Base-by-base conservation (phyloP, 2,329 filamentous ascomycete genomes). In the Lecanicillium sp. region DNA sequence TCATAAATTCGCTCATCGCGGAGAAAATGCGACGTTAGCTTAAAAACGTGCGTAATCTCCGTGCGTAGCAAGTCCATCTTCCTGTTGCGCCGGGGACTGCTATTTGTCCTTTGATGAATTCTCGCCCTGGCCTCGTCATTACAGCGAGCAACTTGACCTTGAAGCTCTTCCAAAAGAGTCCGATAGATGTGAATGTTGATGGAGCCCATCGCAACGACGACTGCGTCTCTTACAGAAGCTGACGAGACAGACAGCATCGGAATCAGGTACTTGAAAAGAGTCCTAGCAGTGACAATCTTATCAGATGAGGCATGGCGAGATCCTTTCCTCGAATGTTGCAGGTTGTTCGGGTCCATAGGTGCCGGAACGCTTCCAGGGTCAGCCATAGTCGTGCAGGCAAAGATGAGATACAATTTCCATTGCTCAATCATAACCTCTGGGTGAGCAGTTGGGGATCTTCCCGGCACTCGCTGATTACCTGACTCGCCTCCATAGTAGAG, bases 381-480 rank as follows among this genome's bases (percentile, higher is more conserved):
- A 28, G 85, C 89, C 41, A 98, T 70, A 0, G 92, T 96, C 9
- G 90, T 95, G 61, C 94, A 98, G 9, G 90, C 92, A 64, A 98
- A 95, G 40, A 95, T 89, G 18, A 98, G 71, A 57, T 96, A 96
- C 3, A 96, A 68, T 60, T 95, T 96, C 90, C 90, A 98, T 57
- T 98, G 92, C 59, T 96, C 94, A 42, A 98, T 79, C 41, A 95
- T 71, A 16, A 94, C 79, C 51, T 94, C 88, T 0, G 89, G 85
- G 14, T 88, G 83, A 1, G 83, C 81, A 3, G 78, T 82, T 42
- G 74, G 79, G 43, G 73, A 75, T 54, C 78, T 69, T 48, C 59
- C 63, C 2, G 64, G 59, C 16, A 66, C 56, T 16, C 73, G 66
- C 19, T 65, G 70, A 52, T 71, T 80, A 19, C 69, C 67, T 6